Evolutionary conservation across 2,329 filamentous ascomycete genomes (phyloP).

Genomic region (Hypoxylon sp.): DNA sequence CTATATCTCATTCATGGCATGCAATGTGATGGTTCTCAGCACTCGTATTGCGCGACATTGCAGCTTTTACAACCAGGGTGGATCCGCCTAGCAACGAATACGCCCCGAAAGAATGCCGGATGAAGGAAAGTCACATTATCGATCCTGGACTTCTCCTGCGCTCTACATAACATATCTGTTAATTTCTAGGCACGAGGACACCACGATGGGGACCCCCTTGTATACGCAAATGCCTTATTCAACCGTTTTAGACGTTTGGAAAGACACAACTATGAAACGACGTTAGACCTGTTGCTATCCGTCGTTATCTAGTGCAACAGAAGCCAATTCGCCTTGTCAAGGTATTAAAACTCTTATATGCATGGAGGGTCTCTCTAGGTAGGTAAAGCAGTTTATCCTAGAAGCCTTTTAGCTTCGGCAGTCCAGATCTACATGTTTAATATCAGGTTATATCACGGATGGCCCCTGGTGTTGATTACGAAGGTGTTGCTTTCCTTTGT

Average conservation of each 20-base stretch:
- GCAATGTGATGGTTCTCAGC: slow-evolving; percentile 23
- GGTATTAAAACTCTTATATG: background rate
- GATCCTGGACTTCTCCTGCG: background rate
- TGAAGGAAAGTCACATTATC: slow-evolving; percentile 3
- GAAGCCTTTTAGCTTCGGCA: background rate
- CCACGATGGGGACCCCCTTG: background rate
- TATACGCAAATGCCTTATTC: slow-evolving; percentile 7
- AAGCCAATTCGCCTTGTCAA: too few relatives aligned
- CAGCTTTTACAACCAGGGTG: slow-evolving; percentile 7
- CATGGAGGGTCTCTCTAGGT: background rate
- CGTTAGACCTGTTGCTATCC: background rate
- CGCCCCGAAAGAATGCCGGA: background rate
- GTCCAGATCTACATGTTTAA: background rate
- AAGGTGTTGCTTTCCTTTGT: background rate
- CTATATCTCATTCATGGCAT: slow-evolving; percentile 10
- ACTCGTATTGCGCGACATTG: slow-evolving; percentile 12
- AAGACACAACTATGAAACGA: background rate
- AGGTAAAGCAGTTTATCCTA: background rate
- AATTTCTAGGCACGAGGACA: slow-evolving; percentile 2
- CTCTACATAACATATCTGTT: background rate
- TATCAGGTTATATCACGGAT: background rate
- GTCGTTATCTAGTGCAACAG: background rate
- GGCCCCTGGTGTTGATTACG: background rate
- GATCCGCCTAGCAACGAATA: background rate
- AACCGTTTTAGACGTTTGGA: background rate